Evolutionary conservation across 176 grass and related monocot species (phyloP), one percentile per base, ranked within the genome.

Genomic region (Chrysopogon serrulatus): DNA sequence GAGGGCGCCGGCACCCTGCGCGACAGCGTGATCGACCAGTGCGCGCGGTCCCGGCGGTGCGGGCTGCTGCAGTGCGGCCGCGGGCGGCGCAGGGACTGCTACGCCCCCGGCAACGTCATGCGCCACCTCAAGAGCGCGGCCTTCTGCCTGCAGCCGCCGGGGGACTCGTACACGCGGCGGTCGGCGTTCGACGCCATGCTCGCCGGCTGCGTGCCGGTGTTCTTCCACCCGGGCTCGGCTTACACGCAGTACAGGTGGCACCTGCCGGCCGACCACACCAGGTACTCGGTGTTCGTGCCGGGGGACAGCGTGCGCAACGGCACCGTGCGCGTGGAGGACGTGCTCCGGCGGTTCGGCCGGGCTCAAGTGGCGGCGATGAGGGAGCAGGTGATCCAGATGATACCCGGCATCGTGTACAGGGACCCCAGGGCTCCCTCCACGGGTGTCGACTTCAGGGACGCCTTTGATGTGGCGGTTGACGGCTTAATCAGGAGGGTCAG

Each of bases 141-240:
- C 0, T 94, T 97, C 87, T 94, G 89, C 84, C 68, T 97, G 40
- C 85, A 94, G 63, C 89, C 91, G n/a, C 89, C 78, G 7, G 85
- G 94, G 3, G 89, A 92, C 72, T 92, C 94, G 7, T 85, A 81
- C 73, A 93, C 91, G 37, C 88, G 94, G 57, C 69, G 89, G 48
- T 94, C 91, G 10, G 56, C 59, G 77, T 97, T 97, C 65, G 94
- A 97, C 64, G 75, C 91, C 12, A 76, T 94, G 82, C 33, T 97
- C 30, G 91, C 87, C 12, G 91, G 91, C 42, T 97, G 94, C 23
- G 75, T 94, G 49, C 91, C 89, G 9, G 89, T 97, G 59, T 97
- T 97, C 87, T 94, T 94, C 73, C 91, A 94, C 69, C 91, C 84
- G 4, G 82, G 85, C 17, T 88, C 87, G 0, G 91, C 89, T 2